Conservation (phyloP, 2,329 filamentous ascomycete species). For the Fusarium transvaalense region DNA sequence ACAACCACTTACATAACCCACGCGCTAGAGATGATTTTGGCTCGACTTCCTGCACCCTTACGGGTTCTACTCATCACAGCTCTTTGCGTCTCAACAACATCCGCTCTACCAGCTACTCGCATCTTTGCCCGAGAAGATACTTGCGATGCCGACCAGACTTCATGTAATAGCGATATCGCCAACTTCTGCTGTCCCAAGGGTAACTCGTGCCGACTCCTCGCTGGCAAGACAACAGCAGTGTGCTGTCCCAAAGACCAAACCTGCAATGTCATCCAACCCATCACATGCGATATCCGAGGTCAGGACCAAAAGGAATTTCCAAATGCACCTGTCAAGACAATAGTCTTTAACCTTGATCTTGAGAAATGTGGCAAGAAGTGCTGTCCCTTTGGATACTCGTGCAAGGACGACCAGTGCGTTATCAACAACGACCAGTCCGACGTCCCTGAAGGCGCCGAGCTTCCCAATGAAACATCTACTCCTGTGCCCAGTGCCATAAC, state of each 20-base stretch:
- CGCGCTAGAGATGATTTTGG: slow-evolving; percentile 34
- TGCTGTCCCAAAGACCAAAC: slow-evolving; percentile 73
- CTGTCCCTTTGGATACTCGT: slow-evolving; percentile 80
- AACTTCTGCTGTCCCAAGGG: slow-evolving; percentile 74
- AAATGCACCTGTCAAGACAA: slow-evolving; percentile 74
- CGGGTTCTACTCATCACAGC: slow-evolving; percentile 56
- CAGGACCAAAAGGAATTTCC: slow-evolving; percentile 71
- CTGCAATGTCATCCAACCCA: slow-evolving; percentile 67
- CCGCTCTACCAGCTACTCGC: slow-evolving; percentile 55
- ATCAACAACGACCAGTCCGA: slow-evolving; percentile 64
- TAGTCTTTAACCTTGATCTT: slow-evolving; percentile 68
- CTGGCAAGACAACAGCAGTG: slow-evolving; percentile 73
- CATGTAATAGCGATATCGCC: slow-evolving; percentile 69
- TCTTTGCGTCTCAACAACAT: slow-evolving; percentile 53
- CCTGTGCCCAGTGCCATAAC: slow-evolving; percentile 32
- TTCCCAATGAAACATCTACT: slow-evolving; percentile 43
- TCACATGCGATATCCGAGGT: slow-evolving; percentile 49
- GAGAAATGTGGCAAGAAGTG: slow-evolving; percentile 70
- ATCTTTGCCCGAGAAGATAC: slow-evolving; percentile 61
- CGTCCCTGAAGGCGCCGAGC: slow-evolving; percentile 51
- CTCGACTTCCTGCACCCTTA: slow-evolving; percentile 44
- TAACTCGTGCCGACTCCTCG: slow-evolving; percentile 70
- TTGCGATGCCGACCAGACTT: slow-evolving; percentile 65
- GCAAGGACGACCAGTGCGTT: slow-evolving; percentile 66
- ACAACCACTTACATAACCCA: slow-evolving; percentile 8